Evolutionary conservation across 2,329 filamentous ascomycete genomes (phyloP), one percentile per base, ranked within the genome.

Genomic region (Fusarium oxysporum): DNA sequence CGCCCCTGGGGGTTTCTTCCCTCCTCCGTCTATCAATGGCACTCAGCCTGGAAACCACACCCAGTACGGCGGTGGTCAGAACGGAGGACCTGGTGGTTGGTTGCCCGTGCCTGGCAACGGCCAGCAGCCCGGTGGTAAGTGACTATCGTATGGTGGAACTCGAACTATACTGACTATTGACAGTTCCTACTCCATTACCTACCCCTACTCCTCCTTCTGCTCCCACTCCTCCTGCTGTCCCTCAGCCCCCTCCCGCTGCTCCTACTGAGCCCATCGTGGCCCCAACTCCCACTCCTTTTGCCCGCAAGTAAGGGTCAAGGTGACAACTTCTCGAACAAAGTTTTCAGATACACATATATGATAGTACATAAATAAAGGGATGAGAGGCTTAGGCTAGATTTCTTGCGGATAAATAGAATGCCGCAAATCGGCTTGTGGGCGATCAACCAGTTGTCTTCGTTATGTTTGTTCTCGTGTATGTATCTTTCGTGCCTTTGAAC

Each of bases 221-320:
- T 4, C 37, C 41, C 55, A 56, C 62, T 23, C 65, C 53, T 40
- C 62, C 62, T 12, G 35, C 21, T 21, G 45, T 45, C 11, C 65
- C 63, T 48, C 53, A 43, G 44, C 41, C 65, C 17, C 32, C 45
- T 60, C 48, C 63, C 21, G 54, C 33, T 68, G 65, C 43, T 6
- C 51, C 65, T 23, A 51, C 32, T 69, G 50, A 28, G 5, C 63
- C 63, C 32, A 8, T 43, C 14, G 54, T 56, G 32, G 57, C 16
- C 53, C 69, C 70, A 33, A 70, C 69, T 30, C 70, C 70, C 12
- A 70, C 64, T 28, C 68, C 68, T 35, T 21, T 51, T 51, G 54
- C 59, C 48, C 55, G 64, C 45, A 70, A 66, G 37, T 72, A 66
- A 58, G 40, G 48, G n/a, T 16, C 19, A 25, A 10, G 21, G 4